Base-by-base conservation (phyloP, 306 rosid genomes). In the Mimosa bimucronata region DNA sequence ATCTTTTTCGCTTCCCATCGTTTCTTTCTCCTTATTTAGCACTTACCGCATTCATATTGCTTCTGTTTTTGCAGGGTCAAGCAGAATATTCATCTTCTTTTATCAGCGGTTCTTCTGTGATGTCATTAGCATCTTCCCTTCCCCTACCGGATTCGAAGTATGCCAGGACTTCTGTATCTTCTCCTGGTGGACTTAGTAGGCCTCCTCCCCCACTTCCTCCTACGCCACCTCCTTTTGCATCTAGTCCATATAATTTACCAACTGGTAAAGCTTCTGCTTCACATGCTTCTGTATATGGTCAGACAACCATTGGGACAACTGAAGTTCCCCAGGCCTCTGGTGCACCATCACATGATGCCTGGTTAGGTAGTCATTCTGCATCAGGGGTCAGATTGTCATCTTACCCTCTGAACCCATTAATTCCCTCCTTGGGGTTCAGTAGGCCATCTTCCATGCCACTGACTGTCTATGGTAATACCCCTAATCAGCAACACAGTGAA, bases 191-290 rank as follows among this genome's bases (percentile, higher is more conserved):
- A 71, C 88, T 87, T 69, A 89, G 78, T 78, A 89, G 99, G 86
- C 88, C 86, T 21, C 97, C 93, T 50, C 98, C 98, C 55, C 99
- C 99, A 4, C 99, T 95, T 83, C 99, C 99, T 73, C 98, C 92
- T 37, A 95, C 97, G 29, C 98, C 98, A 21, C 96, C 99, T 70
- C 98, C 97, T 77, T 91, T 60, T 88, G 88, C 90, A 67, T 88
- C 98, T 57, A 86, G 88, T 85, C 85, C 92, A 21, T 89, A 86
- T 82, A 91, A 94, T 86, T 58, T 88, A 77, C 42, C 91, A 18
- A 74, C 93, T 50, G 83, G 69, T 61, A 95, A 91, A 88, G 60
- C 89, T 79, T 82, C 94, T 72, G 80, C 75, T 58, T 72, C 92
- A 44, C 94, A 88, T 64, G 77, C 97, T 62, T 85, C 91, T 19